Evolutionary conservation across 106 monocot species (phyloP), one percentile per base, ranked within the genome.

Genomic region (Phalaenopsis aphrodite): DNA sequence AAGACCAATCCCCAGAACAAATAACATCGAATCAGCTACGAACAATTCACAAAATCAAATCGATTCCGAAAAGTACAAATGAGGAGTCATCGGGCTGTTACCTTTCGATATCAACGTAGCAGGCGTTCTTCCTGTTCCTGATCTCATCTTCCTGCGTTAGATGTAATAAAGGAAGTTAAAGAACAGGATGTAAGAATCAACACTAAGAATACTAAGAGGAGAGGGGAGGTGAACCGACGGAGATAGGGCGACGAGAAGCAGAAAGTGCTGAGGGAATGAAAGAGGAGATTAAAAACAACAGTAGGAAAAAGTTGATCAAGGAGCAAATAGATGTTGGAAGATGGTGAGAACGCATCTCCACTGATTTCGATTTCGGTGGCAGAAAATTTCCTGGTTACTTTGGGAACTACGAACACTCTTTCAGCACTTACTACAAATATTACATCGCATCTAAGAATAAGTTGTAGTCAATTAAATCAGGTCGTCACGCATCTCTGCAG

Each of bases 41-140:
- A 48, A 43, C 12, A 23, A 66, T 76, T 65, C 56, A 18, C 41
- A 55, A 84, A 83, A 64, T 30, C 36, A 38, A 76, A 48, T 67
- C 55, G 3, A 16, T 75, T 43, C 1, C 42, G 42, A 42, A 49
- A 76, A 52, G 9, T 14, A 75, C 19, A 15, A 30, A 66, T 10
- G 41, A 72, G 8, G 38, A 39, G 76, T 21, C 65, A 42, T 3
- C 55, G 7, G 43, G 55, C 8, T 15, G 36, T 77, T 79, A 98
- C 98, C 91, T 99, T 72, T 99, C 94, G 73, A 99, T 87, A 78
- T 94, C 98, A 8, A 91, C 88, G 77, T 99, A 99, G 85, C 98
- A 99, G 52, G 83, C 81, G 72, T 78, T 69, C 87, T 99, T 99
- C 89, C 87, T 99, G 73, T 88, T 83, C 45, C 88, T 74, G 79